Evolutionary conservation across 1,284 basidiomycete species (phyloP).

Genomic region (Fistulinella cinereoalba): DNA sequence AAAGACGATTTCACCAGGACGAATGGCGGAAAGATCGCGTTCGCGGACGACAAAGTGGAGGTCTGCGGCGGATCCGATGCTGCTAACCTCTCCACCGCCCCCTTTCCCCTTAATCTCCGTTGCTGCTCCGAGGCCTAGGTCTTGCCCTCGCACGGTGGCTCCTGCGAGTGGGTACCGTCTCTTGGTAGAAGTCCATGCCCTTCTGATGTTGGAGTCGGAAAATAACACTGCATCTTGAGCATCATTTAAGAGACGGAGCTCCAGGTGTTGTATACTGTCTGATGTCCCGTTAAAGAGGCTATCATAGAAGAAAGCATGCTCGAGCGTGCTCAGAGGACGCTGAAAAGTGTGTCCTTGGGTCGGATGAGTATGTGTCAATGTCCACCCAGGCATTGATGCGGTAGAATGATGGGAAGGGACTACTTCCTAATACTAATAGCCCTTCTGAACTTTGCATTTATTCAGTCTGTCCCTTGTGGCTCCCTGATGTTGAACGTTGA

Average conservation of each 20-base stretch:
- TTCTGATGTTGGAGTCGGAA: constrained; percentile 14
- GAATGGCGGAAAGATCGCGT: constrained; percentile 1
- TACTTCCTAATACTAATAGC: too few species aligned
- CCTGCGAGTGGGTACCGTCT: constrained; percentile 19
- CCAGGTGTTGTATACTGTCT: constrained; percentile 11
- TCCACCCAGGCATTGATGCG: constrained; percentile 13
- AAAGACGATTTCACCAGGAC: constrained; percentile 9
- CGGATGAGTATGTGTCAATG: constrained; percentile 1
- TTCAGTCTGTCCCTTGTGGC: too few species aligned
- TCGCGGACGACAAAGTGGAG: constrained; percentile 22
- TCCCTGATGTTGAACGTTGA: too few species aligned
- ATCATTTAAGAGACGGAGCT: constrained; percentile 9
- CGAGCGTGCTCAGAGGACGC: constrained; percentile 12
- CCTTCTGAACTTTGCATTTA: too few species aligned
- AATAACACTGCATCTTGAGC: constrained; percentile 11
- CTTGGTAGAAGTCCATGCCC: constrained; percentile 21
- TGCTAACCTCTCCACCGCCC: not conserved
- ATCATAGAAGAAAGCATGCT: constrained; percentile 14
- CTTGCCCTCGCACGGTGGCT: constrained; percentile 3
- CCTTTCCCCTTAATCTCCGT: not conserved
- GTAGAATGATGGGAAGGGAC: too few species aligned
- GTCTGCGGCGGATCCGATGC: not conserved
- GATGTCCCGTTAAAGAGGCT: constrained; percentile 18
- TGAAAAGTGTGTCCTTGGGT: constrained; percentile 15
- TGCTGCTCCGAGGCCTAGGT: too few species aligned